phyloP scores from a whole-genome alignment of 2,329 filamentous ascomycete species.

The Dactylella cylindrospora region DNA sequence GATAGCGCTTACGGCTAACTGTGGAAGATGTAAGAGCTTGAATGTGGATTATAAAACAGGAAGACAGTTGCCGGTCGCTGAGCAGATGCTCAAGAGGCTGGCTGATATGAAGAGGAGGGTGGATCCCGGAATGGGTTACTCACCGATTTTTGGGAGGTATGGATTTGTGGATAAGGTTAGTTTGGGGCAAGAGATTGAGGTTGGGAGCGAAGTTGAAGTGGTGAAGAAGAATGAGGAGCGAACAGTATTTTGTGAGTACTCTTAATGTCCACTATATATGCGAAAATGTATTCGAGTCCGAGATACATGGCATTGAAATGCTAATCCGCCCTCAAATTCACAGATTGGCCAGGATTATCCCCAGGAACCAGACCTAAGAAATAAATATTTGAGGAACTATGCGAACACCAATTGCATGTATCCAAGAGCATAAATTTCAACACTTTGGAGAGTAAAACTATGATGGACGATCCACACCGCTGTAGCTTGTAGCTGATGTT shows the following conservation, averaged over 20 bases:
- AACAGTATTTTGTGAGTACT: slow-evolving; percentile 59
- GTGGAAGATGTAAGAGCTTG: slow-evolving; percentile 64
- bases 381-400: too few relatives aligned
- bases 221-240: slow-evolving; percentile 58
- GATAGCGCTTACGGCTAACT: slow-evolving; percentile 68
- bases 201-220: slow-evolving; percentile 62
- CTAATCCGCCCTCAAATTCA: not conserved
- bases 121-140: slow-evolving; percentile 67
- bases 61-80: slow-evolving; percentile 59
- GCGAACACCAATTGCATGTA: too few relatives aligned
- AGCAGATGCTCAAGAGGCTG: slow-evolving; percentile 69
- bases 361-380: slow-evolving; percentile 34
- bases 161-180: slow-evolving; percentile 58
- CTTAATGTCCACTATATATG: not conserved
- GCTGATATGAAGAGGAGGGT: slow-evolving; percentile 64
- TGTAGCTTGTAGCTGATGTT: too few relatives aligned
- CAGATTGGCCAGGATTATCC: slow-evolving; percentile 50
- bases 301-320: not conserved
- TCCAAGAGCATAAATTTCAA: too few relatives aligned
- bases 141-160: slow-evolving; percentile 73
- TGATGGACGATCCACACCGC: too few relatives aligned
- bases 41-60: slow-evolving; percentile 68
- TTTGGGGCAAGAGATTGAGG: slow-evolving; percentile 54
- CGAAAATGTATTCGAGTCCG: not conserved
- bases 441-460: too few relatives aligned